Base-by-base conservation (phyloP, 345 rosid genomes). In the Jatropha curcas region DNA sequence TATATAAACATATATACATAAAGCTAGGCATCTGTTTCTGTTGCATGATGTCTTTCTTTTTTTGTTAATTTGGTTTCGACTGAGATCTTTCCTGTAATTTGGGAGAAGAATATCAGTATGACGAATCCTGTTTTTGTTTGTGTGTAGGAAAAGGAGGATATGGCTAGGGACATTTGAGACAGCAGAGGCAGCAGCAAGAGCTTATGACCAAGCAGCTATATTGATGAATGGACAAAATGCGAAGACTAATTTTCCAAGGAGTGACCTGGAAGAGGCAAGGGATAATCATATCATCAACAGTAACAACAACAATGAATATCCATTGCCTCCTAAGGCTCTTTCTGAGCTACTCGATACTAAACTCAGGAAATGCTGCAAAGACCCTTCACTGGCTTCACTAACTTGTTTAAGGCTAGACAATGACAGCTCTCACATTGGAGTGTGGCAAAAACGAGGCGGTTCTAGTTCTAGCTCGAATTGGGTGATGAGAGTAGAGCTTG, bases 111-210 rank as follows among this genome's bases (percentile, higher is more conserved):
- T n/a, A n/a, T n/a, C n/a, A n/a, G n/a, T n/a, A n/a, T n/a, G n/a
- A n/a, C 45, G 7, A 13, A 41, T 41, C 3, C 11, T 41, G 45
- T 13, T 7, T 41, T 27, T 60, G n/a, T 22, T 12, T 52, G 6
- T 10, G 24, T 59, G 27, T 71, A 91, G 97, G 86, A 89, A 91
- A 76, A 85, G 87, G 74, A 89, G 97, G 74, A 87, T 91, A 30
- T 91, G 97, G 97, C 82, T 91, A 2, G 97, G 97, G 24, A 91
- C 97, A 24, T 91, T 91, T 65, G 88, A 88, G 81, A 84, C 97
- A 4, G 97, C 92, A 0, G 94, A 89, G 77, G 89, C 86, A 2
- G 97, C 97, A 3, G 97, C 94, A 3, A 85, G 78, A 62, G 92
- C 91, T 9, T 88, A 89, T 48, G 94, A 91, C 67, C 85, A 87